A percentile compares a stretch with the other conserved stretches of the same genome.
Conservation (phyloP, 1,284 basidiomycete genomes). For the Trametes sp. region DNA sequence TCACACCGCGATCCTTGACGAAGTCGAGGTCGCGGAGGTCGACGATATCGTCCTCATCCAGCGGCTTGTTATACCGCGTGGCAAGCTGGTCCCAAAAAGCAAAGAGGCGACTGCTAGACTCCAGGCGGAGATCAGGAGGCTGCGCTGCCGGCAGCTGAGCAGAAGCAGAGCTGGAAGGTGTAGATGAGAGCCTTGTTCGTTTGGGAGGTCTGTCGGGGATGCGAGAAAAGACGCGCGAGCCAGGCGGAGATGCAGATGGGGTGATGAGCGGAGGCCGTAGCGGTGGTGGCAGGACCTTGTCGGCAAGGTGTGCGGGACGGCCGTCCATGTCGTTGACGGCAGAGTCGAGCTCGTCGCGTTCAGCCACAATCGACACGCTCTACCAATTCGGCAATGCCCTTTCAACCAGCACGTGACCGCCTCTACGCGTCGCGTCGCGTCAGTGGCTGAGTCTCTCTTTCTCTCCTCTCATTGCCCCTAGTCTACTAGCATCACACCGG, state of each 20-base stretch:
- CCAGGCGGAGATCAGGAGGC: conserved; percentile 16
- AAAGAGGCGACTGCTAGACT: conserved; percentile 53
- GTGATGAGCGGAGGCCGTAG: conserved; percentile 38
- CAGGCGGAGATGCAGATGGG: conserved; percentile 45
- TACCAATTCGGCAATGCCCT: conserved; percentile 21
- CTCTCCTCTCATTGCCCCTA: neutral
- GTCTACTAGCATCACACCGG: too few species aligned
- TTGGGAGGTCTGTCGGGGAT: conserved; percentile 44
- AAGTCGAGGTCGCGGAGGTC: conserved; percentile 66
- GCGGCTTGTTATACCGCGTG: conserved; percentile 65
- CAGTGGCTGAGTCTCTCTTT: neutral
- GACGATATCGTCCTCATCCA: conserved; percentile 81
- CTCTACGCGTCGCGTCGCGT: conserved; percentile 16
- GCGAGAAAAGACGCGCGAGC: conserved; percentile 30
- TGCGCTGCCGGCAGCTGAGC: conserved; percentile 34
- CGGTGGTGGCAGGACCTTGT: conserved; percentile 18
- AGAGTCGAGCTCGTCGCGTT: conserved; percentile 7
- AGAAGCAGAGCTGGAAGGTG: conserved; percentile 38
- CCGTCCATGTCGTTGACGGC: conserved; percentile 29
- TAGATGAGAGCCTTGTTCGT: conserved; percentile 45
- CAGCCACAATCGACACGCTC: conserved; percentile 5
- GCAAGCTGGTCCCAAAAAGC: conserved; percentile 71
- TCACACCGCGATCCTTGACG: conserved; percentile 71
- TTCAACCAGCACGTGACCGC: conserved; percentile 28
- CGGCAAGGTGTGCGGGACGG: conserved; percentile 3